Base-by-base conservation (phyloP, 345 rosid species). In the Cardamine occulta region DNA sequence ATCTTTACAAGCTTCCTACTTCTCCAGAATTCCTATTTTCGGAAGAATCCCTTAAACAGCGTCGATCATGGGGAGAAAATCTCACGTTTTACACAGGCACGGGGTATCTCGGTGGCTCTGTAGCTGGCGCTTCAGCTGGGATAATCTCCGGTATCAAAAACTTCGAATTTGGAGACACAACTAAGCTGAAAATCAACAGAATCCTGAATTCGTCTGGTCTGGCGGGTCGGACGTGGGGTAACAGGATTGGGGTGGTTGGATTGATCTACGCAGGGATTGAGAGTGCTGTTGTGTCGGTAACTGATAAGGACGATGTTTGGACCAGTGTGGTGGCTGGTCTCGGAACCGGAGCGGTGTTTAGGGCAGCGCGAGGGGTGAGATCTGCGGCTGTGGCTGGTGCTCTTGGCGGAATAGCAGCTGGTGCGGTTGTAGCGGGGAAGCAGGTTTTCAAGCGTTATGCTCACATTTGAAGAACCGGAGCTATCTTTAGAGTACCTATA, bases 41-140 rank as follows among this genome's bases (percentile, higher is more conserved):
- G n/a, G 98, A 94, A 56, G 95, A 94, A 65, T 80, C 96, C 24
- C 32, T 84, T 68, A 86, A 61, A 73, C 86, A 88, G 61, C 96
- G 96, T 74, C 97, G 97, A 59, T 88, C 96, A 45, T 91, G 97
- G 98, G 98, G 98, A 11, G 97, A 91, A 75, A 94, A 91, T 47
- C 91, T 94, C 71, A 88, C 95, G 67, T 94, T 88, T 72, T 94
- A 94, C 81, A 88, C 97, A 35, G 97, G 98, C 4, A 63, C 87
- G 2, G 81, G 90, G 21, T 94, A 94, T 76, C 85, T 91, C 26
- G 84, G 79, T 18, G 95, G 89, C 7, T 83, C 96, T 28, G 37
- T 84, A 44, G 79, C 80, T 48, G 97, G 97, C 0, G 93, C 86
- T 23, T 55, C 84, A 6, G 63, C 14, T 10, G 98, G 97, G 0